phyloP scores from a whole-genome alignment of 2,329 filamentous ascomycete species.

The Corinectria fuckeliana region DNA sequence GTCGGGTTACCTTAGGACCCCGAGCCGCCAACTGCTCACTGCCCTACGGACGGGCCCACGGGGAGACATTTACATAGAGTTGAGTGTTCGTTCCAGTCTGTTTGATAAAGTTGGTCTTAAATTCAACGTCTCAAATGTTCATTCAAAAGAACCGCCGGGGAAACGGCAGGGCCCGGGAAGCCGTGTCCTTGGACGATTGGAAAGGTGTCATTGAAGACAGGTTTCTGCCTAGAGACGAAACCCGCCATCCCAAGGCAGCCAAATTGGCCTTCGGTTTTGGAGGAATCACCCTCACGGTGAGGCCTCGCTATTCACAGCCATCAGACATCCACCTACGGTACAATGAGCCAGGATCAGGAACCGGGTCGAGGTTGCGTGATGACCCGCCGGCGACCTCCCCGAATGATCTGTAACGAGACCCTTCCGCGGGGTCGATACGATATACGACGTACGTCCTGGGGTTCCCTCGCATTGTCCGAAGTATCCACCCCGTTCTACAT shows the following conservation, averaged over 20 bases:
- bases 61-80: not conserved
- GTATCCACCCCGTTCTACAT: not conserved
- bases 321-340: not conserved
- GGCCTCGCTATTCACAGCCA: not conserved
- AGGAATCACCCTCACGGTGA: not conserved
- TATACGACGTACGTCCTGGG: no score
- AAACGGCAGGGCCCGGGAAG: no score
- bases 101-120: not conserved
- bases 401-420: not conserved
- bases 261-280: conserved; percentile 4
- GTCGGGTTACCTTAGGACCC: conserved; percentile 23
- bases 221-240: conserved; percentile 2
- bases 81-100: not conserved
- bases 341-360: not conserved
- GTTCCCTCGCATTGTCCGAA: not conserved
- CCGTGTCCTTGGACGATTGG: not conserved
- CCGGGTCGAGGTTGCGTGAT: not conserved
- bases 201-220: not conserved
- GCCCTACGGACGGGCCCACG: not conserved
- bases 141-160: no score
- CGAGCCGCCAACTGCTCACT: conserved; percentile 5
- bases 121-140: not conserved
- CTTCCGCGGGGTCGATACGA: not conserved
- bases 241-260: conserved; percentile 1
- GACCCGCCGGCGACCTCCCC: not conserved